Base-by-base conservation (phyloP, 352 stramenopile genomes). In the Pythium aquatile region DNA sequence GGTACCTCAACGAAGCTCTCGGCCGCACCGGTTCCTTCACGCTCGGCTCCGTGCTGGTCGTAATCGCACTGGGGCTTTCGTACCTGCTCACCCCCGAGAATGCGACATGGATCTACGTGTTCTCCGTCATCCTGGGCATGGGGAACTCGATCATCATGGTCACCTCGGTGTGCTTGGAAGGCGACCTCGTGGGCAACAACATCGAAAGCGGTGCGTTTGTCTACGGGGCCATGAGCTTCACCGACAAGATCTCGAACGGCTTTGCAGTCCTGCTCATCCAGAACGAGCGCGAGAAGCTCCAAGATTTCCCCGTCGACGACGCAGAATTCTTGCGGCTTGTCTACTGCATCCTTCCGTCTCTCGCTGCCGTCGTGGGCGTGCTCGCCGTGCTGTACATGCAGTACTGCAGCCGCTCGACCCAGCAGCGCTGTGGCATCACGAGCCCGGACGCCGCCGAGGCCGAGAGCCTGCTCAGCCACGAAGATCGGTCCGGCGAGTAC, bases 81-180 rank as follows among this genome's bases (percentile, higher is more conserved):
- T 92, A 87, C 55, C 60, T 87, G 20, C 70, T 95, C 11, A 89
- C 78, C 0, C 72, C 78, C 1, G 72, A 79, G 24, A 90, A 75
- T 1, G 77, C 80, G 20, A 85, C 64, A 24, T 92, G 81, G 82
- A 79, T 93, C 29, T 94, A 95, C 60, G 63, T 65, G 20, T 84
- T 86, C 54, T 91, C 83, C 39, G 47, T 90, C 39, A 47, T 94
- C 28, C 64, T 95, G 29, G 87, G 87, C 17, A 88, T 92, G 75
- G 87, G 87, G 52, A 93, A 94, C 66, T 92, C 85, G 4, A 90
- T 92, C 55, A 89, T 95, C 53, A 95, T 95, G 87, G 87, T 95
- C 33, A 92, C 85, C 11, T 91, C 81, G 0, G 87, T 95, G 44
- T 94, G 83, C 58, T 62, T 94, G 11, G 87, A 92, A 61, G 87